Conservation (phyloP, 2,329 filamentous ascomycete genomes). For the Rutstroemia sp. region DNA sequence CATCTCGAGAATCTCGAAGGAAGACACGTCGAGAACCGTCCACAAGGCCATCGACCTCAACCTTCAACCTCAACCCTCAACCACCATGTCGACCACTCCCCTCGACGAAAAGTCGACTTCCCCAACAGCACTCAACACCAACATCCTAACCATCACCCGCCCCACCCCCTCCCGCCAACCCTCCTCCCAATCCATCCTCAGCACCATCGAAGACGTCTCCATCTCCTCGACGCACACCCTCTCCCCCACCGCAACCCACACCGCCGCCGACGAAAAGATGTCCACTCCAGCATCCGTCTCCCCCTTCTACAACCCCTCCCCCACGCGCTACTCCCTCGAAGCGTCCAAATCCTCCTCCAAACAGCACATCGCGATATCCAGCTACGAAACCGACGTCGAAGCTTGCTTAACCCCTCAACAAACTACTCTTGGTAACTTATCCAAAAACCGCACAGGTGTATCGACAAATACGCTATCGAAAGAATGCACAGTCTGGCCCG, state of each 20-base stretch:
- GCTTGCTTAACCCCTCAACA: slow-evolving; percentile 10
- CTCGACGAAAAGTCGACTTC: slow-evolving; percentile 13
- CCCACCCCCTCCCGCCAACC: slow-evolving; percentile 10
- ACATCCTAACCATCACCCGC: slow-evolving; percentile 16
- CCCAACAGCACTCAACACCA: background rate
- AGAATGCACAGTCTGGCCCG: slow-evolving; percentile 53
- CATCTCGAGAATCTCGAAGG: too few relatives aligned
- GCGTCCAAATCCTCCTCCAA: slow-evolving; percentile 18
- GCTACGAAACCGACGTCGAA: slow-evolving; percentile 20
- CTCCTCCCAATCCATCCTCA: slow-evolving; percentile 30
- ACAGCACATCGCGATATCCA: slow-evolving; percentile 8
- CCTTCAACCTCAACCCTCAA: too few relatives aligned
- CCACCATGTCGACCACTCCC: background rate
- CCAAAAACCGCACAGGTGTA: background rate
- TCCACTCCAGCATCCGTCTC: slow-evolving; percentile 9
- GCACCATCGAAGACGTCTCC: slow-evolving; percentile 52
- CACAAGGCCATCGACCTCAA: too few relatives aligned
- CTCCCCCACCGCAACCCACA: slow-evolving; percentile 5
- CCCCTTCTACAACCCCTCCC: slow-evolving; percentile 16
- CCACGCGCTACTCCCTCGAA: slow-evolving; percentile 16
- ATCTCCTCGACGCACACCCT: slow-evolving; percentile 11
- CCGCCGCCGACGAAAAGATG: slow-evolving; percentile 11
- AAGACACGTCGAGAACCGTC: too few relatives aligned
- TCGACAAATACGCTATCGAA: background rate
- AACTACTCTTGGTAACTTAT: background rate